Base-by-base conservation (phyloP, 2,329 filamentous ascomycete species). In the Emericellopsis atlantica region DNA sequence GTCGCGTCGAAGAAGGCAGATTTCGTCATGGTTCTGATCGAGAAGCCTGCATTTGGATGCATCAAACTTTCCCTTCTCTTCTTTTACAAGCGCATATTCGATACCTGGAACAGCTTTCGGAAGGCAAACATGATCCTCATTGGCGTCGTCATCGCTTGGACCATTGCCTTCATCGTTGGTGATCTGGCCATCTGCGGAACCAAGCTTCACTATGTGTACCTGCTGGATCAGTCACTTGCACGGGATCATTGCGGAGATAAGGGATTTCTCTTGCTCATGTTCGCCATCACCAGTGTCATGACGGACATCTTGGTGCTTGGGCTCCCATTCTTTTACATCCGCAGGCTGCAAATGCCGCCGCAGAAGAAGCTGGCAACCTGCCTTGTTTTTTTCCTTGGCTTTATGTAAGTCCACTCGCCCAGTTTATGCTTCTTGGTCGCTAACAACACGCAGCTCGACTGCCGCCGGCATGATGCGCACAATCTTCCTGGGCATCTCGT, bases 31-130 rank as follows among this genome's bases (percentile, higher is more conserved):
- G 34, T 44, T 33, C 22, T 44, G 22, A 41, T 44, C 18, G 45
- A 46, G 37, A 40, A 43, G 33, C 43, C 40, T 14, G 43, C 40
- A 18, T 44, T 46, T 29, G 40, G 37, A 12, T 34, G 37, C 36
- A 41, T 44, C 39, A 46, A 46, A 36, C 43, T 46, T 23, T 42
- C 43, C 8, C 36, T 46, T 35, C 40, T 44, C 15, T 46, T 41
- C 37, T 46, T 46, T 32, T 46, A 44, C 34, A 39, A 34, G 33
- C 40, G 43, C 16, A 40, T 45, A 14, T 45, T 45, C 33, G 39
- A 31, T n/a, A 21, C 40, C 31, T 42, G 43, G 40, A 16, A 15
- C 7, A 42, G 43, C 37, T 42, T 45, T 33, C 15, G 26, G 15
- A 22, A 24, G 5, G 32, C 34, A 12, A 42, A 42, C 37, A 45